Conservation (phyloP, 306 rosid genomes). For the Abrus pulchellus region DNA sequence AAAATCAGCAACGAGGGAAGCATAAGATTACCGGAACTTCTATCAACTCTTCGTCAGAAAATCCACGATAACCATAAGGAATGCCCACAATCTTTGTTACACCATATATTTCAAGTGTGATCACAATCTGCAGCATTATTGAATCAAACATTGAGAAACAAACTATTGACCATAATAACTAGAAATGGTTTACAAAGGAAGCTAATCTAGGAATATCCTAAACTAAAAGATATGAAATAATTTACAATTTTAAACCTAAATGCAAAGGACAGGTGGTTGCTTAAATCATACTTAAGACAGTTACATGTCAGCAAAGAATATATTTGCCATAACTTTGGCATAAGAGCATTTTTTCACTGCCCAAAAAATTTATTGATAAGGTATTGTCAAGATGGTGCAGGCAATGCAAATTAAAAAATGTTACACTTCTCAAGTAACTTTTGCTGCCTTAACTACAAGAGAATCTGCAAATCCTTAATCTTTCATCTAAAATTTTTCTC, state of each 20-base stretch:
- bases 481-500: slow-evolving; percentile 21
- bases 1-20: slow-evolving; percentile 41
- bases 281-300: slow-evolving; percentile 7
- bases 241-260: slow-evolving; percentile 20
- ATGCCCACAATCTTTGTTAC: slow-evolving; percentile 89
- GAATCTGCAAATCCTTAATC: slow-evolving; percentile 5
- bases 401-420: slow-evolving; percentile 5
- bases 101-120: slow-evolving; percentile 98
- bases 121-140: slow-evolving; percentile 79
- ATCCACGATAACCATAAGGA: slow-evolving; percentile 98
- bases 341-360: slow-evolving; percentile 14
- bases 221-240: slow-evolving; percentile 17
- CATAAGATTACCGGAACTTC: slow-evolving; percentile 80
- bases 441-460: slow-evolving; percentile 17
- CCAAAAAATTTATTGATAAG: slow-evolving; percentile 1
- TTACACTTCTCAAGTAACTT: neutral
- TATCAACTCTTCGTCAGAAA: slow-evolving; percentile 72
- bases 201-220: slow-evolving; percentile 31
- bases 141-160: slow-evolving; percentile 39
- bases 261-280: neutral
- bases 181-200: slow-evolving; percentile 25
- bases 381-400: neutral
- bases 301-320: slow-evolving; percentile 14
- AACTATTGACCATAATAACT: slow-evolving; percentile 17
- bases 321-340: slow-evolving; percentile 8